Conservation (phyloP, 2,329 filamentous ascomycete species). For the Cladosporium sp. region DNA sequence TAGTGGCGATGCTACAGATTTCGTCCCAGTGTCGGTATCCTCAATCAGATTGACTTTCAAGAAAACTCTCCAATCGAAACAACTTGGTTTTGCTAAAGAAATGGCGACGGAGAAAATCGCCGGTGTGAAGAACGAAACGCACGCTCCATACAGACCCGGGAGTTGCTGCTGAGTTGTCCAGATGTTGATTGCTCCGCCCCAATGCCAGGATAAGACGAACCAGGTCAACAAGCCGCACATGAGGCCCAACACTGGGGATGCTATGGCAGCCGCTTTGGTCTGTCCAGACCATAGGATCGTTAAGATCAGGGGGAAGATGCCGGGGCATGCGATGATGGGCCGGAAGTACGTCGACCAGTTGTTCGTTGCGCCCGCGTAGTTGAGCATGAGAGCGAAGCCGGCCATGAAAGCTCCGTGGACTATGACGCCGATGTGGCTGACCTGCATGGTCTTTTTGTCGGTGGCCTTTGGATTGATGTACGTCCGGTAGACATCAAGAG, state of each 20-base stretch:
- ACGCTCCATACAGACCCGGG: conserved; percentile 43
- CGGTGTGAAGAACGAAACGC: conserved; percentile 44
- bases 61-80: conserved; percentile 44
- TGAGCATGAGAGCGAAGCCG: conserved; percentile 43
- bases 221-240: conserved; percentile 40
- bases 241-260: conserved; percentile 43
- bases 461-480: conserved; percentile 46
- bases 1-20: too few relatives aligned
- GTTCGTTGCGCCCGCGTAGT: conserved; percentile 47
- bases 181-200: conserved; percentile 40
- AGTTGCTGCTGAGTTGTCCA: conserved; percentile 37
- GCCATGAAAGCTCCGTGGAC: conserved; percentile 47
- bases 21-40: conserved; percentile 21
- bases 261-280: conserved; percentile 41
- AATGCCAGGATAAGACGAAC: conserved; percentile 36
- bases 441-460: conserved; percentile 38
- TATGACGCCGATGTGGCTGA: conserved; percentile 46
- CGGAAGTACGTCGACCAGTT: conserved; percentile 43
- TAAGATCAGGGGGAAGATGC: conserved; percentile 43
- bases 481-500: conserved; percentile 48
- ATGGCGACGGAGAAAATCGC: conserved; percentile 43
- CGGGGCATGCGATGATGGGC: conserved; percentile 39
- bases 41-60: conserved; percentile 44
- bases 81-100: conserved; percentile 28
- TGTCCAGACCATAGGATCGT: conserved; percentile 44